These are phyloP conservation scores for Vitis rotundifolia DNA, from an alignment of 164 flowering plant genomes.

Conservation along the genomic window DNA sequence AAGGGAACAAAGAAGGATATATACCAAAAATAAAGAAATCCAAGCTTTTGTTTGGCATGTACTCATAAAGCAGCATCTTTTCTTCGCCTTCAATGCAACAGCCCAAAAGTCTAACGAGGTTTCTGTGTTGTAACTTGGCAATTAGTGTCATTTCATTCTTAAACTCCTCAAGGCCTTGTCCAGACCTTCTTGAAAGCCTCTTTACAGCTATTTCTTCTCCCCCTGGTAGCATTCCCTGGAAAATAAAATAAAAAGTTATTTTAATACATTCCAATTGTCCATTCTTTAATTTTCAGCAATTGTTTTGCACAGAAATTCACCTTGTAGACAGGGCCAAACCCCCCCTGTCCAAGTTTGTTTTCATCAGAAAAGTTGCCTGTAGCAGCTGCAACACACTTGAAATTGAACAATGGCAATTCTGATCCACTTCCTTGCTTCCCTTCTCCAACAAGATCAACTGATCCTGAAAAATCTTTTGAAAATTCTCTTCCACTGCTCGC, in stretches of 20 bases:
- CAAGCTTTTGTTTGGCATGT: slow-evolving; percentile 78
- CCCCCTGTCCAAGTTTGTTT: slow-evolving; percentile 78
- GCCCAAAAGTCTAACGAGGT: slow-evolving; percentile 71
- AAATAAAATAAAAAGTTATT: background rate
- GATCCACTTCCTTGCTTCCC: slow-evolving; percentile 28
- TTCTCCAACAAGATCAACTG: slow-evolving; percentile 32
- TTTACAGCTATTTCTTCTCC: slow-evolving; percentile 71
- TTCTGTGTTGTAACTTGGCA: slow-evolving; percentile 72
- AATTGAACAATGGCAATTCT: slow-evolving; percentile 49
- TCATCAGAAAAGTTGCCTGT: slow-evolving; percentile 51
- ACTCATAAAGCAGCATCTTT: slow-evolving; percentile 69
- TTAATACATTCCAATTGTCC: background rate
- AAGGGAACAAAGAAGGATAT: slow-evolving; percentile 1
- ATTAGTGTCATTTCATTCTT: slow-evolving; percentile 66
- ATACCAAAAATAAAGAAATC: slow-evolving; percentile 64
- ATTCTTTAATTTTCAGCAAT: background rate
- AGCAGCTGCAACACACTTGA: slow-evolving; percentile 41
- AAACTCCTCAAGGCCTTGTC: slow-evolving; percentile 77
- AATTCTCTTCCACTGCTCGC: slow-evolving; percentile 28
- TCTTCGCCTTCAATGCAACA: slow-evolving; percentile 70
- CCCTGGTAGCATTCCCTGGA: slow-evolving; percentile 50
- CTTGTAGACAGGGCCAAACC: slow-evolving; percentile 86
- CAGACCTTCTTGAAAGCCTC: slow-evolving; percentile 68
- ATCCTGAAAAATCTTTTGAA: slow-evolving; percentile 40
- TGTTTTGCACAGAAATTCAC: slow-evolving; percentile 25